Base-by-base conservation (phyloP, 1,284 basidiomycete species). In the Microbotryomycetes sp. region DNA sequence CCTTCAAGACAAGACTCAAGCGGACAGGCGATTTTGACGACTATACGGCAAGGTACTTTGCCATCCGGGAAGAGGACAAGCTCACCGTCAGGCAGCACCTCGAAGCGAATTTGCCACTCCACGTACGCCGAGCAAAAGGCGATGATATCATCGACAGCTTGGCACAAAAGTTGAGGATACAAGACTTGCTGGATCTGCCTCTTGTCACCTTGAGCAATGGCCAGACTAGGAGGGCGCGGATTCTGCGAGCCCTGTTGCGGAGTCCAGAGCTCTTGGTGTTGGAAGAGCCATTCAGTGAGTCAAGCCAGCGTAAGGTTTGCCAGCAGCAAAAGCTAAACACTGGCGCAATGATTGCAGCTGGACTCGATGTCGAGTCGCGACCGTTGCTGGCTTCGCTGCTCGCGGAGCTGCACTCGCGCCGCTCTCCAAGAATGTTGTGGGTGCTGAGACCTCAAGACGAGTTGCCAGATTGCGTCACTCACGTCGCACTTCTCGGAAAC, bases 41-140 rank as follows among this genome's bases (percentile, higher is more conserved):
- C 75, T 94, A 87, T 72, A 89, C 89, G 0, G 89, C 90, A 1
- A 83, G 91, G 3, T 97, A 93, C 72, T 90, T 89, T 24, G 85
- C 88, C 15, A 66, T 92, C 45, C 80, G 87, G 21, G 90, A 93
- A 45, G 88, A 87, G 71, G 89, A 93, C 72, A 79, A 81, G 35
- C 73, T 83, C 56, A 91, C 89, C 0, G 78, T 91, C 4, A 77
- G 84, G 7, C 78, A 89, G 66, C 85, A 82, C 54, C 82, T 88
- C 45, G n/a, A 52, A 52, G 15, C 35, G 46, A 18, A 41, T n/a
- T 30, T 52, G 11, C 47, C 61, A 11, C 18, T 18, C 11, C 45
- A 41, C 2, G 29, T 41, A 6, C n/a, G n/a, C n/a, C n/a, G n/a
- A n/a, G n/a, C n/a, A n/a, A n/a, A n/a, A n/a, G 52, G 35, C 6